Evolutionary conservation across 2,329 filamentous ascomycete genomes (phyloP), one percentile per base, ranked within the genome.

Genomic region (Tolypocladium paradoxum): DNA sequence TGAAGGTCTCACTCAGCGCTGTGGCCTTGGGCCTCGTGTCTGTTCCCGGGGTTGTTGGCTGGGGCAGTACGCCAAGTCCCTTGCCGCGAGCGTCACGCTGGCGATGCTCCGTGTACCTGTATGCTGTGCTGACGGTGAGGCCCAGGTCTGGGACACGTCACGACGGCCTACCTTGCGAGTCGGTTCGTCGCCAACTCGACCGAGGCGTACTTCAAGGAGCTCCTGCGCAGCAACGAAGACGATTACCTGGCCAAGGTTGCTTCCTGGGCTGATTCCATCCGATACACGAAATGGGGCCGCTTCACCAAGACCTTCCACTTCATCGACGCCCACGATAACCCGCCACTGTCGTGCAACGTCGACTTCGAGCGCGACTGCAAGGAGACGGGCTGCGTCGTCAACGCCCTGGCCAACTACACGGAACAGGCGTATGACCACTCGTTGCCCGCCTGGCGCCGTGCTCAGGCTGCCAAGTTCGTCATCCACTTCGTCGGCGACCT

Each of bases 401-500:
- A 70, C 54, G 79, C 81, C 5, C 70, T 84, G 51, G 72, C 74
- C 55, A 83, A 83, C 70, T 83, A 83, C 68, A 84, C 79, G n/a
- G 60, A 69, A 29, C 76, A 80, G 56, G 64, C 79, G 14, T 66
- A 79, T 35, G 76, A 83, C 60, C 56, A 68, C 8, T 52, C 58
- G 6, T 63, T 84, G 49, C 67, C 66, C 33, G 60, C 65, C 2
- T 74, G 69, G 65, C 72, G 75, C 56, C 74, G 77, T 49, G 73
- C 71, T 50, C 77, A 84, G 66, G 83, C 83, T 2, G 79, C 81
- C 63, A 85, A 84, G 70, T 86, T 86, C 64, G 73, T 84, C 54
- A 68, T 84, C 40, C 81, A 88, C 68, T 88, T 88, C 63, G 68
- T 88, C 52, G 82, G 83, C 52, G 85, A 88, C 65, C 79, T 87